phyloP scores from a whole-genome alignment of 129 eudicot species.

The Centella asiatica region DNA sequence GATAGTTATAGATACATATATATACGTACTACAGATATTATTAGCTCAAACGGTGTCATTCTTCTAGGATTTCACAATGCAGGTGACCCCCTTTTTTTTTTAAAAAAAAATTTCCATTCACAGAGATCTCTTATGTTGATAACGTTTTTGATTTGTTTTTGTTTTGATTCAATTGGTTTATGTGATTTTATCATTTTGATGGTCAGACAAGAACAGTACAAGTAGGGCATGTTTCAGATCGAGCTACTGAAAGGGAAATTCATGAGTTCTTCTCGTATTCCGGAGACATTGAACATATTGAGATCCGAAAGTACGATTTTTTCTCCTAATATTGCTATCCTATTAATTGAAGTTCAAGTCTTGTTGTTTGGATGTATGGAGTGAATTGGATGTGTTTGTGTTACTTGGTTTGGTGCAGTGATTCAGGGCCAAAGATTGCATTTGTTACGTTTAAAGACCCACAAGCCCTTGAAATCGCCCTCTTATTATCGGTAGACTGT shows the following conservation, averaged over 20 bases:
- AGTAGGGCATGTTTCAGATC: slow-evolving; percentile 84
- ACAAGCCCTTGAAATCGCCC: slow-evolving; percentile 88
- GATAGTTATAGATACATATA: no score
- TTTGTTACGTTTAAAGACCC: slow-evolving; percentile 91
- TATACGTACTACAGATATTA: no score
- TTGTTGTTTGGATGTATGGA: not conserved
- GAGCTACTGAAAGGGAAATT: slow-evolving; percentile 91
- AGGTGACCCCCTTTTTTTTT: no score
- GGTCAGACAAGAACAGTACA: slow-evolving; percentile 62
- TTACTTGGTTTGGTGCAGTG: slow-evolving; percentile 36
- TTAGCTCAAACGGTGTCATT: no score
- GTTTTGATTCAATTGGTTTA: no score
- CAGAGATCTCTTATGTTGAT: not conserved
- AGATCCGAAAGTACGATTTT: slow-evolving; percentile 62
- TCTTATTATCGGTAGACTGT: slow-evolving; percentile 65
- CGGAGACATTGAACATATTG: slow-evolving; percentile 81
- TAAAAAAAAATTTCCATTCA: no score
- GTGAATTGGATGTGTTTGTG: slow-evolving; percentile 1
- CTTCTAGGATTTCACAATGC: no score
- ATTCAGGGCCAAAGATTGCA: slow-evolving; percentile 58
- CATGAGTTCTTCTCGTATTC: slow-evolving; percentile 93
- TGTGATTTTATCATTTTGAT: not conserved
- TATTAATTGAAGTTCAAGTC: not conserved
- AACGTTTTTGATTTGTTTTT: not conserved
- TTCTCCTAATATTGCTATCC: not conserved